Base-by-base conservation (phyloP, 164 flowering plant genomes). In the Umbilicus rupestris region DNA sequence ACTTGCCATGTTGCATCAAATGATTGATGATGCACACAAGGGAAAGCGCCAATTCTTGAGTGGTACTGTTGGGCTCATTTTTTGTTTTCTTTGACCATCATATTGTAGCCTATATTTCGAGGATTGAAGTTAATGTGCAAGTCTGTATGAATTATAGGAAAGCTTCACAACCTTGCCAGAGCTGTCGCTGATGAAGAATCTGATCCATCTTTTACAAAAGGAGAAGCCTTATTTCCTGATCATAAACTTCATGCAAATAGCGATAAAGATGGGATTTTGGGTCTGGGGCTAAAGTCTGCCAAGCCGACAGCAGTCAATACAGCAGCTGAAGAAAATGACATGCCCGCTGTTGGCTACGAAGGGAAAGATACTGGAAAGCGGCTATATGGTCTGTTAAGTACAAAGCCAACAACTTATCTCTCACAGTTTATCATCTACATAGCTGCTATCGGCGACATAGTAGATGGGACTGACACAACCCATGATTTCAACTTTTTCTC, bases 401-500 rank as follows among this genome's bases (percentile, higher is more conserved):
- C 87, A 63, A 95, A 87, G 70, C 84, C 86, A 20, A 80, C 93
- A 8, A 88, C 97, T 35, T 95, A 85, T 77, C 90, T 95, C 66
- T 94, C 99, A 4, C 96, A 88, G 44, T 95, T 95, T 71, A 85
- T 92, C 66, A 92, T 95, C 66, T 91, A 95, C 66, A 85, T 95
- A 75, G 99, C 99, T 71, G 88, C 96, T 31, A 87, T 95, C 68
- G 99, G 99, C 65, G 99, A 95, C 80, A 87, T 92, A 78, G 99
- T 95, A 52, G 99, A 95, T 75, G 97, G 97, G 62, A 84, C 92
- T 64, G 99, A 95, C 77, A 88, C 99, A 62, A 92, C 97, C 66
- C 99, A 95, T 81, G 97, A 95, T 81, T 95, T 95, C 82, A 95
- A 95, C 86, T 95, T 89, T 69, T 95, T 95, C 81, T 88, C 96